Evolutionary conservation across 805 yeast species (phyloP).

Genomic region (Candida qinlingensis): DNA sequence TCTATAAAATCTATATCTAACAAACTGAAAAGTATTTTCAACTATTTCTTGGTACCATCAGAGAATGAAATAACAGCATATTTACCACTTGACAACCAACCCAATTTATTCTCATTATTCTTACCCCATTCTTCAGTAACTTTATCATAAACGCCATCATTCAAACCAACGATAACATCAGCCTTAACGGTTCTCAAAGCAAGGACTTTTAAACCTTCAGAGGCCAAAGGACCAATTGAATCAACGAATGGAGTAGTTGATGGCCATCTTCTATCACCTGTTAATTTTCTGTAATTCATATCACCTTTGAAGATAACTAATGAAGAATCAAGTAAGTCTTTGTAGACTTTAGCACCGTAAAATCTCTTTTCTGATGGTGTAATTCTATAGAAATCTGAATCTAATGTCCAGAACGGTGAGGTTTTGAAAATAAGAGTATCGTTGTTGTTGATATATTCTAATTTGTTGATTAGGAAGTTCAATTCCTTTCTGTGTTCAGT

Average conservation of each 20-base stretch:
- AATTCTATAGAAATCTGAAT: constrained; percentile 70
- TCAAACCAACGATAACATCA: constrained; percentile 86
- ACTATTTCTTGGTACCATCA: constrained; percentile 28
- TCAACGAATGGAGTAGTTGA: constrained; percentile 65
- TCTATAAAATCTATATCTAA: background rate
- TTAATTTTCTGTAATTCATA: constrained; percentile 87
- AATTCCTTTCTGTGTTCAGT: constrained; percentile 40
- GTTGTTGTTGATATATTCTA: constrained; percentile 36
- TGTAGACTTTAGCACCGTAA: constrained; percentile 58
- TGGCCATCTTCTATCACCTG: constrained; percentile 89
- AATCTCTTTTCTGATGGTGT: constrained; percentile 42
- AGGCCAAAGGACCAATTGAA: constrained; percentile 67
- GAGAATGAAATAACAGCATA: constrained; percentile 84
- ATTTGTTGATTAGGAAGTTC: constrained; percentile 40
- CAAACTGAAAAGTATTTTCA: background rate
- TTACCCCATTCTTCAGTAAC: constrained; percentile 53
- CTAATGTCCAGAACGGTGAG: constrained; percentile 84
- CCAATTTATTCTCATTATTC: constrained; percentile 60
- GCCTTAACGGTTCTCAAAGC: constrained; percentile 94
- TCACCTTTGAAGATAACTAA: constrained; percentile 91
- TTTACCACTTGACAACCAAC: constrained; percentile 87
- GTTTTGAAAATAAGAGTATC: constrained; percentile 50
- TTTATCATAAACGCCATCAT: constrained; percentile 65
- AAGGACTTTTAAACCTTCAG: constrained; percentile 56
- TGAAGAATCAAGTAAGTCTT: constrained; percentile 55